Evolutionary conservation across 495 filamentous ascomycete genomes (phyloP), one percentile per base, ranked within the genome.

Genomic region (Xylaria intraflava): DNA sequence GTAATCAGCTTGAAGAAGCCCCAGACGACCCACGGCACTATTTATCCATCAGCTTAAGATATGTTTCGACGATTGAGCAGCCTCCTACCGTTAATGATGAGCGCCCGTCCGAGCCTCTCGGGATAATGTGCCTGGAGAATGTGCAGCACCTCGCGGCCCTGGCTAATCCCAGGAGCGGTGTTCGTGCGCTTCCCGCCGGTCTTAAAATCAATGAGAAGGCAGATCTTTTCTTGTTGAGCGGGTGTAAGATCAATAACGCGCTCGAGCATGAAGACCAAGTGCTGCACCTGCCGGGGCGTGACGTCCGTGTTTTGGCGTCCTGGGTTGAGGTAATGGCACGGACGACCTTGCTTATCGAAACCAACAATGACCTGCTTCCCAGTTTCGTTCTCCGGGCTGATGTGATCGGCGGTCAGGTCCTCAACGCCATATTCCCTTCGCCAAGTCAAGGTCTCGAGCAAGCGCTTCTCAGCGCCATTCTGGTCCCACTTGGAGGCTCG

Each of bases 91-190:
- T 97, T 93, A 61, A 87, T 86, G 44, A 96, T 86, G 54, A 95
- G 79, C 1, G 92, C 89, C 53, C 83, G 80, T 14, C 93, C 93
- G n/a, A 98, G 69, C 50, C 93, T 74, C 72, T 98, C 93, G 0
- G 93, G 93, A 64, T 95, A 96, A 65, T 98, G 91, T 46, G 84
- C 88, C 67, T 98, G 93, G 42, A 98, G 73, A 60, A 98, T 96
- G 66, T 82, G 77, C 41, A 98, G 73, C 5, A 87, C 83, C 72
- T 91, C 82, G 55, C 85, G 83, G 4, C 85, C 91, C 68, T 87
- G 85, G 8, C 76, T 80, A 46, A 95, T 73, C 19, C 79, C 80
- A 0, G 90, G 89, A 46, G 83, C 83, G 29, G 88, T 90, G 46
- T 89, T 87, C 40, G 80, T 80, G 50, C 83, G 83, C 20, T 78